Evolutionary conservation across 2,329 filamentous ascomycete species (phyloP).

Genomic region (Tolypocladium nubicola): DNA sequence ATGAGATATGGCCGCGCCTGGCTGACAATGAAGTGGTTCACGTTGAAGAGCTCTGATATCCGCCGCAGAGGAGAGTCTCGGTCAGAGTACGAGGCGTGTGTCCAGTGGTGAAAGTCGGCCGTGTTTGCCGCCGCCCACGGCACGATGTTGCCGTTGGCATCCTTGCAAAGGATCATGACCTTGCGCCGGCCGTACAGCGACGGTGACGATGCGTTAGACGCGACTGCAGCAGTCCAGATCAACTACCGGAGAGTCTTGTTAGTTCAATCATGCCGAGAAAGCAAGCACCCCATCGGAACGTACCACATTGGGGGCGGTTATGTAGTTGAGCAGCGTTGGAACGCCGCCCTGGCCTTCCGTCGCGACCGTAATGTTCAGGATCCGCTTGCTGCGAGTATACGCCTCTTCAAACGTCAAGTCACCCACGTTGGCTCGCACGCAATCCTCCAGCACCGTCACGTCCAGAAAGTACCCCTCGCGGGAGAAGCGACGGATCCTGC

Average conservation of each 20-base stretch:
- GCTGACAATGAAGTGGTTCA: slow-evolving; percentile 91
- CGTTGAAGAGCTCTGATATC: slow-evolving; percentile 77
- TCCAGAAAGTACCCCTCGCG: slow-evolving; percentile 77
- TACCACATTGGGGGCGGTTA: slow-evolving; percentile 88
- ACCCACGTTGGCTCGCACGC: slow-evolving; percentile 74
- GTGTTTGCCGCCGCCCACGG: slow-evolving; percentile 61
- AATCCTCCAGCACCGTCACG: slow-evolving; percentile 69
- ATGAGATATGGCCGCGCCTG: slow-evolving; percentile 85
- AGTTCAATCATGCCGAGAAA: slow-evolving; percentile 4
- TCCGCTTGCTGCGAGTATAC: slow-evolving; percentile 71
- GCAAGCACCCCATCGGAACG: slow-evolving; percentile 22
- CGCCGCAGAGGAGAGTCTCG: slow-evolving; percentile 56
- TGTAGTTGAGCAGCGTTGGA: slow-evolving; percentile 79
- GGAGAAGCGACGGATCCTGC: slow-evolving; percentile 59
- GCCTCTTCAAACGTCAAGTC: slow-evolving; percentile 91
- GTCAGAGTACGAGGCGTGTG: slow-evolving; percentile 53
- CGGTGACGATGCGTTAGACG: slow-evolving; percentile 58
- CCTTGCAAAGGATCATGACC: slow-evolving; percentile 64
- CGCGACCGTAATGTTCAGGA: slow-evolving; percentile 86
- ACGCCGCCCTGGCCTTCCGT: slow-evolving; percentile 64
- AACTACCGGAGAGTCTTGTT: slow-evolving; percentile 34
- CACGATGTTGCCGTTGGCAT: slow-evolving; percentile 58
- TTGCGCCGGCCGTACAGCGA: slow-evolving; percentile 56
- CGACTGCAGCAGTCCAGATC: slow-evolving; percentile 70
- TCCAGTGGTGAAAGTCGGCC: slow-evolving; percentile 56